phyloP scores from a whole-genome alignment of 768 basidiomycete genomes.

The Hygrocybe coccinea region DNA sequence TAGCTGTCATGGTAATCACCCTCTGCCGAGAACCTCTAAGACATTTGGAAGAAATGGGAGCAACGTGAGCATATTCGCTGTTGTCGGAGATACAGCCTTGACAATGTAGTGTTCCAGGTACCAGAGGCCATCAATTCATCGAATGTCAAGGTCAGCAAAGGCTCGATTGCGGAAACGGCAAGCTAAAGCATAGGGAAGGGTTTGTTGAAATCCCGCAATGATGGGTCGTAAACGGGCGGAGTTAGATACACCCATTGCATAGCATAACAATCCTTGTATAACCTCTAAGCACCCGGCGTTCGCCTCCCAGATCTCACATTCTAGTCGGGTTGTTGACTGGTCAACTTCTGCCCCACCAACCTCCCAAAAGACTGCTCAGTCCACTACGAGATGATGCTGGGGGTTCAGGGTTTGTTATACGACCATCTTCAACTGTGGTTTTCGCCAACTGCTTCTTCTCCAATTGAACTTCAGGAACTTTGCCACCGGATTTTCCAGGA shows the following conservation, averaged over 20 bases:
- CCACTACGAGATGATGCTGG: slow-evolving; percentile 45
- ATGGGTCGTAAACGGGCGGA: no score
- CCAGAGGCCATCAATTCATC: neutral
- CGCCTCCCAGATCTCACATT: no score
- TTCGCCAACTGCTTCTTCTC: slow-evolving; percentile 49
- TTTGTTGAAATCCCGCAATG: neutral
- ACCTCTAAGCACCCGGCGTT: no score
- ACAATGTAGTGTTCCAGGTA: neutral
- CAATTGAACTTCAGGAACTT: slow-evolving; percentile 20
- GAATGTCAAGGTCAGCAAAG: neutral
- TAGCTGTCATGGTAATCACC: slow-evolving; percentile 1
- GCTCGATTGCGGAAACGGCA: neutral
- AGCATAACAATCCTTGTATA: no score
- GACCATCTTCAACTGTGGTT: slow-evolving; percentile 50
- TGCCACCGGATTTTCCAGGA: slow-evolving; percentile 13
- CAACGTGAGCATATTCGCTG: neutral
- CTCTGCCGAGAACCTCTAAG: neutral
- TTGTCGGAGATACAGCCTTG: neutral
- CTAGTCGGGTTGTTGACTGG: no score
- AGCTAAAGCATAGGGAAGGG: neutral
- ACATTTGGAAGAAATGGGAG: neutral
- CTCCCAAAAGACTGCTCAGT: slow-evolving; percentile 64
- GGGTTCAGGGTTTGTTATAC: slow-evolving; percentile 48
- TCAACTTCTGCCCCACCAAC: slow-evolving; percentile 71
- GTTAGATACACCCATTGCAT: no score